Base-by-base conservation (phyloP, 2,329 filamentous ascomycete species). In the Penicillium paneum region DNA sequence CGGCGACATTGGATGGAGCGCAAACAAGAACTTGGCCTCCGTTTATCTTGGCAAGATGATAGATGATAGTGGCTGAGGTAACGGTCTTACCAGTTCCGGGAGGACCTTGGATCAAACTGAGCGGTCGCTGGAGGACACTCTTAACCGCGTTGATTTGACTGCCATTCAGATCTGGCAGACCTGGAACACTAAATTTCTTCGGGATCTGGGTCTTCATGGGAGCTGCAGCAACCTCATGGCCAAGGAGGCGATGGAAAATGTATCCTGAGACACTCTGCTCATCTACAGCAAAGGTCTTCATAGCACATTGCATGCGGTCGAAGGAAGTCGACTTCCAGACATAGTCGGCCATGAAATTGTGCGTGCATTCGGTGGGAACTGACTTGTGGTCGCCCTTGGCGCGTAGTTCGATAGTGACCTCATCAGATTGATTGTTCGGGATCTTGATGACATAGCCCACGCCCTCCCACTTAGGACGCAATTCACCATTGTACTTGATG, bases 251-350 rank as follows among this genome's bases (percentile, higher is more conserved):
- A 73, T 99, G 94, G 78, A 97, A 99, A 61, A 99, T 96, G 76
- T 97, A 99, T 35, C 94, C 94, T 21, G 94, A 97, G 40, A 99
- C 93, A 68, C 92, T 97, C 88, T 96, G 90, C 74, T 99, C 94
- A 65, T 99, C 93, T 41, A 97, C 86, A 6, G 94, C 94, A 71
- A 99, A 99, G 0, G 91, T 97, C 81, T 97, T 97, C 93, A 99
- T 97, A 51, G 94, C 95, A 62, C 92, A 85, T 74, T 99, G 94
- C 94, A 99, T 99, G 60, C 94, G 92, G 69, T 99, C 94, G 71
- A 99, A 99, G 0, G 93, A 97, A 0, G 95, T 99, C 13, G 95
- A 94, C 73, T 99, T 99, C 94, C 94, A 99, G 52, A 99, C 94
- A 69, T 99, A 99, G 72, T 99, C 94, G 62, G 93, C 94, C 15